Evolutionary conservation across 2,329 filamentous ascomycete species (phyloP).

Genomic region (Fusarium foetens): DNA sequence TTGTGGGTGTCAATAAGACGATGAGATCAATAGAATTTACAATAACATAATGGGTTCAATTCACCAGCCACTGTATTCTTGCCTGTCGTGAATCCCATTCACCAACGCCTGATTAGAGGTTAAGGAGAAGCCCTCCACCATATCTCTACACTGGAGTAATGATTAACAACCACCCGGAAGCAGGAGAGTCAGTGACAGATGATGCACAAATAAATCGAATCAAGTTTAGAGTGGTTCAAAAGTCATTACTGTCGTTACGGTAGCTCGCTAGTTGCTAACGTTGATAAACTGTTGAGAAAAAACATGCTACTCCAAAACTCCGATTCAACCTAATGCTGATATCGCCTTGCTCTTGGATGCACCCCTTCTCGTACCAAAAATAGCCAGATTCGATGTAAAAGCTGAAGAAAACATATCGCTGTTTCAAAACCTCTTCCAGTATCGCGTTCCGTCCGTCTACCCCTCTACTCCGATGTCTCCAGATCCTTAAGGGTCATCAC

Average conservation of each 20-base stretch:
- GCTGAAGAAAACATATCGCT: neutral
- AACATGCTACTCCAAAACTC: constrained; percentile 36
- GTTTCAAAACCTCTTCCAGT: neutral
- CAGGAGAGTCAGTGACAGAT: neutral
- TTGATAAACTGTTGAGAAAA: constrained; percentile 8
- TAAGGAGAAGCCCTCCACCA: neutral
- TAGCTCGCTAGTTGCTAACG: constrained; percentile 9
- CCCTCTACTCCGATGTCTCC: constrained; percentile 43
- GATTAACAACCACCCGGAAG: neutral
- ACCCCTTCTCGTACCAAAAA: constrained; percentile 2
- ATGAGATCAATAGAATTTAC: neutral
- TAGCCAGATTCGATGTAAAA: neutral
- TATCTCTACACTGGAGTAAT: neutral
- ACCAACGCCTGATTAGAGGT: neutral
- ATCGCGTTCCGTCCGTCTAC: neutral
- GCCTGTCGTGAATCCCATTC: neutral
- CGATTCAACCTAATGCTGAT: constrained; percentile 27
- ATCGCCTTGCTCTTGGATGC: constrained; percentile 20
- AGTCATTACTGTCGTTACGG: constrained; percentile 27
- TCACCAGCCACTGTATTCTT: neutral
- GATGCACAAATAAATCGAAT: neutral
- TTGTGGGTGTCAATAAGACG: neutral
- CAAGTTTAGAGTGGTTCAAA: neutral
- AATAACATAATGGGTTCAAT: neutral
- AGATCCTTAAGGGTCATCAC: constrained; percentile 49